Base-by-base conservation (phyloP, 2,329 filamentous ascomycete species). In the Hypoxylon sp. region DNA sequence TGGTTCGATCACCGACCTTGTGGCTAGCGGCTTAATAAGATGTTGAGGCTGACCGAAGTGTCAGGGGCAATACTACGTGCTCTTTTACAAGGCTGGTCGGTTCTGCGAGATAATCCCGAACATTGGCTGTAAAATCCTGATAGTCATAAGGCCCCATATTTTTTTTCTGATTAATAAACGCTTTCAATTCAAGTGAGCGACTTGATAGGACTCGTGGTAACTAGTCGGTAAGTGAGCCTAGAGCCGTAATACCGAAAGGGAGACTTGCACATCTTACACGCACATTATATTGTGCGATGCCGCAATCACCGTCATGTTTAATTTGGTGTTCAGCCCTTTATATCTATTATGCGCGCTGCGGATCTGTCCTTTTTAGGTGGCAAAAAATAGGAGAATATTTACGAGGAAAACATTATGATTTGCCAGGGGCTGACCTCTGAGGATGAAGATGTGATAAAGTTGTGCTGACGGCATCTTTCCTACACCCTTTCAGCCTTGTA, bases 401-500 rank as follows among this genome's bases (percentile, higher is more conserved):
- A 31, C 37, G 46, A 29, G 37, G 14, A 26, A 9, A 47, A 44
- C 31, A 50, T 33, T 51, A 22, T 51, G 24, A 26, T 55, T 47
- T 39, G 42, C 19, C 50, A 47, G 50, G 26, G 37, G 48, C 48
- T 68, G 64, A 62, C 29, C 48, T 61, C 39, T 42, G 55, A 54
- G 33, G 24, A n/a, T 48, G 26, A 65, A 46, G 26, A 57, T 24
- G 54, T 47, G 39, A 46, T 29, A 26, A 31, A 29, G 55, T 46
- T 42, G 44, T 60, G 61, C 66, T 71, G 59, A 69, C 69, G 31
- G 50, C 63, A 63, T 46, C 54, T 62, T 60, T 51, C 44, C 33
- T 59, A 71, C 63, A 69, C 66, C 64, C 59, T 50, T 54, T 63
- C 66, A 69, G 69, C 69, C 66, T 69, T 69, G 59, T 67, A 70